Conservation (phyloP, 2,329 filamentous ascomycete species). For the Fusarium sp. region DNA sequence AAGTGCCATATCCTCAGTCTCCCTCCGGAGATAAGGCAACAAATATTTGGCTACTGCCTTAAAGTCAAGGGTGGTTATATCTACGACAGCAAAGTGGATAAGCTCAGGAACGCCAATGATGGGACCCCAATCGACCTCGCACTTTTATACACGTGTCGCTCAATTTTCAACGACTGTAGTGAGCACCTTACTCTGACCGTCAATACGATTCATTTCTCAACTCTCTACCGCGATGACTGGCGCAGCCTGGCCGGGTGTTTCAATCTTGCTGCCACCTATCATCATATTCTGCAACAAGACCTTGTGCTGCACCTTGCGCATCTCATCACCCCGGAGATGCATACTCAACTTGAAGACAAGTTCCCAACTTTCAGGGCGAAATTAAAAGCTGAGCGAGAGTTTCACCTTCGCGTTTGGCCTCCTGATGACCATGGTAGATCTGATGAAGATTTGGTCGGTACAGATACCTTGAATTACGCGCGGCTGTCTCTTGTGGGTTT, state of each 20-base stretch:
- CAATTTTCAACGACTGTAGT: constrained; percentile 11
- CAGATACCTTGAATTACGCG: neutral
- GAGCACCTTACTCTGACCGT: neutral
- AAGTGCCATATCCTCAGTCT: neutral
- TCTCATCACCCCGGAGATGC: constrained; percentile 9
- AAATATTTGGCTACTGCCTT: constrained; percentile 34
- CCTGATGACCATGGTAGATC: neutral
- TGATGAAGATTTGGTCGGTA: rapidly evolving
- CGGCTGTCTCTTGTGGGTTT: neutral
- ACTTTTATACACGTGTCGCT: constrained; percentile 35
- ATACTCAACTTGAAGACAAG: neutral
- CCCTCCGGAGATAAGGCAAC: constrained; percentile 23
- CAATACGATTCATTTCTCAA: constrained; percentile 31
- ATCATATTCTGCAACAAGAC: neutral
- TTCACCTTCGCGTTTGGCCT: neutral
- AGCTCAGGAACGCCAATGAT: constrained; percentile 14
- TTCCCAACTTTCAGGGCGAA: neutral
- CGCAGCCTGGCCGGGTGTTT: constrained; percentile 4
- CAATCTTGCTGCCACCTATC: neutral
- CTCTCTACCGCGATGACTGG: constrained; percentile 8
- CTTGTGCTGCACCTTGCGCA: constrained; percentile 1
- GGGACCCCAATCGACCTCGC: constrained; percentile 21
- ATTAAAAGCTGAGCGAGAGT: neutral
- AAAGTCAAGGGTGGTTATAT: constrained; percentile 23
- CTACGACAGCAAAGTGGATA: constrained; percentile 5